These are phyloP conservation scores for Wickerhamiella musiphila DNA, from an alignment of 805 yeast species.

Conservation along the genomic window DNA sequence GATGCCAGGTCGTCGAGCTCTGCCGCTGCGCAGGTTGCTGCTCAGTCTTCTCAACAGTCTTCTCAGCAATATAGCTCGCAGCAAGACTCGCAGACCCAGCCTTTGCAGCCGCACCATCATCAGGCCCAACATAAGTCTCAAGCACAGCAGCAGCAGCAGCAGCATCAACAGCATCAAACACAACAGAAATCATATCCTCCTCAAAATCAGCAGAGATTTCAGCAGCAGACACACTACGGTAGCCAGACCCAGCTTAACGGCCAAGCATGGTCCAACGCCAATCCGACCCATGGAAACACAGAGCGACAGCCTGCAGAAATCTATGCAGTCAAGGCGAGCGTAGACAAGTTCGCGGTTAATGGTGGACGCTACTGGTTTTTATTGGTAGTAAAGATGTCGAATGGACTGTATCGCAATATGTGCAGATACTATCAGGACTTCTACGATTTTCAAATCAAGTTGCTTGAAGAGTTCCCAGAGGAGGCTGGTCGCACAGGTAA, in stretches of 20 bases:
- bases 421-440: conserved; percentile 92
- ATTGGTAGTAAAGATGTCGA: conserved; percentile 45
- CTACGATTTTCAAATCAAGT: conserved; percentile 74
- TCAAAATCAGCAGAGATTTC: no score
- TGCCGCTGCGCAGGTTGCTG: not conserved
- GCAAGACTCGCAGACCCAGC: no score
- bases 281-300: no score
- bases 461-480: conserved; percentile 69
- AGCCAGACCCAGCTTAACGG: no score
- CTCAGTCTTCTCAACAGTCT: no score
- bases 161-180: no score
- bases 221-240: no score
- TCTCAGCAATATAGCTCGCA: not conserved
- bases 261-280: no score
- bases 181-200: no score
- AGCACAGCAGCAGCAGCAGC: no score
- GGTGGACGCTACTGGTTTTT: conserved; percentile 84
- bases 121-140: no score
- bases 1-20: not conserved
- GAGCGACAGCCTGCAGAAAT: conserved; percentile 3
- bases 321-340: conserved; percentile 44
- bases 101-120: no score
- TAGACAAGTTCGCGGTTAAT: conserved; percentile 63
- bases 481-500: conserved; percentile 82
- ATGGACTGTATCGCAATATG: conserved; percentile 52